Conservation (phyloP, 1,284 basidiomycete genomes). For the Gymnopus androsaceus region DNA sequence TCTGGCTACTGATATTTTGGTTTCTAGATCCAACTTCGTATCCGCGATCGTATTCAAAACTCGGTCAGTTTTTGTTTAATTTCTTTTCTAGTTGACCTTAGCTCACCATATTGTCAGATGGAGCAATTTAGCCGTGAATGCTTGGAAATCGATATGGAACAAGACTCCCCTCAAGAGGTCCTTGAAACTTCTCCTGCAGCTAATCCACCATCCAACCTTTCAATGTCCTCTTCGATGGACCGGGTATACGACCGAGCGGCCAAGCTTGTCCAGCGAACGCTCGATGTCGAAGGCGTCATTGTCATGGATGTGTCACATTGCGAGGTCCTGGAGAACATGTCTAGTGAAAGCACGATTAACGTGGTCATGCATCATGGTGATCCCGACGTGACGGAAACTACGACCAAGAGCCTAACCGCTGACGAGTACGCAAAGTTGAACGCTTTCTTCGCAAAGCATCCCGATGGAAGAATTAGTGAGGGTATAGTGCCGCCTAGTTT, state of each 20-base stretch:
- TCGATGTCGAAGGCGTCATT: conserved; percentile 90
- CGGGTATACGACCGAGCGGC: conserved; percentile 87
- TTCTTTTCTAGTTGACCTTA: conserved; percentile 6
- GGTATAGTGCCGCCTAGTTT: conserved; percentile 79
- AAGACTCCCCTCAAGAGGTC: background rate
- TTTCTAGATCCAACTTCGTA: conserved; percentile 80
- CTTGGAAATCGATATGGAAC: conserved; percentile 82
- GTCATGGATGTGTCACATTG: conserved; percentile 93
- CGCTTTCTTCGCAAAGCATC: conserved; percentile 74
- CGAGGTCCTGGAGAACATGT: conserved; percentile 80
- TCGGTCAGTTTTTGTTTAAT: conserved; percentile 52
- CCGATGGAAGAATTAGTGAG: conserved; percentile 85
- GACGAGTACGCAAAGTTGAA: conserved; percentile 76
- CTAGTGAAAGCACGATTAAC: conserved; percentile 64
- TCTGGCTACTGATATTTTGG: background rate
- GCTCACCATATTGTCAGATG: conserved; percentile 55
- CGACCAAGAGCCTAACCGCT: conserved; percentile 53
- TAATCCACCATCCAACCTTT: conserved; percentile 20
- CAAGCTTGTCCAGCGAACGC: conserved; percentile 82
- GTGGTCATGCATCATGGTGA: conserved; percentile 58
- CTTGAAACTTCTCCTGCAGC: background rate
- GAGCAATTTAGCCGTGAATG: conserved; percentile 95
- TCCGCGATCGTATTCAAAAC: conserved; percentile 88
- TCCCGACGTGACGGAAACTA: conserved; percentile 40
- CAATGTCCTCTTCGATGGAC: conserved; percentile 70